These are phyloP conservation scores for Trichosporon sp. DNA, from an alignment of 1,284 basidiomycete genomes.

Conservation along the genomic window DNA sequence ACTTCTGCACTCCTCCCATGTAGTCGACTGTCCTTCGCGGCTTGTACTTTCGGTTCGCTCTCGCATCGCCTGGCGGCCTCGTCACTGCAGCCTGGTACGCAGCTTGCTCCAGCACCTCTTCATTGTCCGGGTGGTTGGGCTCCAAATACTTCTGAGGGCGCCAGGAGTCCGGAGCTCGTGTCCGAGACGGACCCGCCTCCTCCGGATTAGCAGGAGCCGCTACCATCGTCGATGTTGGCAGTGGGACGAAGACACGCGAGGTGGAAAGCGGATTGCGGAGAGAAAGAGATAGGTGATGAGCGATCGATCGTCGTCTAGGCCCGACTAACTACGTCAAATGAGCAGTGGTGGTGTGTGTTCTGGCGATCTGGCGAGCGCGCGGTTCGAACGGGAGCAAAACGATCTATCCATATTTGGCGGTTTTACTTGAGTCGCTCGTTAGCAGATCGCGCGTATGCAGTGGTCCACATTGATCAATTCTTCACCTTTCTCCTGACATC, in stretches of 20 bases:
- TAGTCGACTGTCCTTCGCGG: conserved; percentile 93
- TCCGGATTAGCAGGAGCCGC: not conserved
- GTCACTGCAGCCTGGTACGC: conserved; percentile 65
- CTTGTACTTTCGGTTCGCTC: conserved; percentile 79
- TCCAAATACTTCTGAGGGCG: conserved; percentile 51
- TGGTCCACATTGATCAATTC: not conserved
- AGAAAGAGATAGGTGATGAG: not conserved
- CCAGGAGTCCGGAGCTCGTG: conserved; percentile 47
- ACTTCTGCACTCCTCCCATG: conserved; percentile 76
- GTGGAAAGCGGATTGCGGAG: not conserved
- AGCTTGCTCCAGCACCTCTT: conserved; percentile 66
- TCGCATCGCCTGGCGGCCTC: conserved; percentile 40
- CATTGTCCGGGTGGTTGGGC: conserved; percentile 62
- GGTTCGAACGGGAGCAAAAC: conserved; percentile 1
- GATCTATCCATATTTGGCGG: not conserved
- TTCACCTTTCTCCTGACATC: not conserved
- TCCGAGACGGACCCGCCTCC: conserved; percentile 27
- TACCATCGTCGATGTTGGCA: not conserved
- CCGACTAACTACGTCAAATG: not conserved
- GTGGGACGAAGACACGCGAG: not conserved
- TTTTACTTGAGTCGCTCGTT: not conserved
- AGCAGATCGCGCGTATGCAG: not conserved
- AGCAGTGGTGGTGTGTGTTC: not conserved
- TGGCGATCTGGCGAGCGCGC: too few species aligned
- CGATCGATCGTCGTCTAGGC: too few species aligned